Conservation (phyloP, 768 basidiomycete species). For the Suillus clintonianus region DNA sequence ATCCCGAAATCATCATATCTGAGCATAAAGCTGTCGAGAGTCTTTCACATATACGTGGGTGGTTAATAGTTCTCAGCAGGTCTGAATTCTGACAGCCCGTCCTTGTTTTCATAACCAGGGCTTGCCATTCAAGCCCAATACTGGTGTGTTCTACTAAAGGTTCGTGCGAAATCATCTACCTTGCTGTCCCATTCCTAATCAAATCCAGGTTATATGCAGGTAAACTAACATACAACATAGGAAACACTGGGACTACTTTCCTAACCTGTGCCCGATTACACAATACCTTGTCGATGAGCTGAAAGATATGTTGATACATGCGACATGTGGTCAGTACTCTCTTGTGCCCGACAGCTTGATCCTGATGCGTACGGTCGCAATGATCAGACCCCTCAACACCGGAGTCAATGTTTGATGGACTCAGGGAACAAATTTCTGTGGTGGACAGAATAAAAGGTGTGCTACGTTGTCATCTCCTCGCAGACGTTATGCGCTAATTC, state of each 20-base stretch:
- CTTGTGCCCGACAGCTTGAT: background rate
- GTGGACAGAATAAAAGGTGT: slow-evolving; percentile 27
- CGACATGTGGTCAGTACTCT: slow-evolving; percentile 3
- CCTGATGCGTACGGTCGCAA: background rate
- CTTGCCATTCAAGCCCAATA: slow-evolving; percentile 38
- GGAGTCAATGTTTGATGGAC: too few species aligned
- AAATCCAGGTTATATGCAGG: too few species aligned
- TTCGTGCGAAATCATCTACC: too few species aligned
- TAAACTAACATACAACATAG: slow-evolving; percentile 17
- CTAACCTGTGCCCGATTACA: slow-evolving; percentile 8
- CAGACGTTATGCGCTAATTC: background rate
- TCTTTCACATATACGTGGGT: too few species aligned
- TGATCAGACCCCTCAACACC: slow-evolving; percentile 27
- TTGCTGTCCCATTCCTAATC: too few species aligned
- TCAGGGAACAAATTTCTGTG: too few species aligned
- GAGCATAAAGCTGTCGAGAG: too few species aligned
- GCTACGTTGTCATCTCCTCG: background rate
- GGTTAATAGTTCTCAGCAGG: too few species aligned
- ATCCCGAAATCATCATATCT: too few species aligned
- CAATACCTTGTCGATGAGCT: background rate
- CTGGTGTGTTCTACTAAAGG: slow-evolving; percentile 29
- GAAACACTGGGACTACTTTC: slow-evolving; percentile 36
- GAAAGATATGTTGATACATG: background rate
- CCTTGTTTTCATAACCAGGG: too few species aligned
- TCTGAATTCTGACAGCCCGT: too few species aligned